phyloP scores from a whole-genome alignment of 352 stramenopile genomes.

The Phytopythium litorale region DNA sequence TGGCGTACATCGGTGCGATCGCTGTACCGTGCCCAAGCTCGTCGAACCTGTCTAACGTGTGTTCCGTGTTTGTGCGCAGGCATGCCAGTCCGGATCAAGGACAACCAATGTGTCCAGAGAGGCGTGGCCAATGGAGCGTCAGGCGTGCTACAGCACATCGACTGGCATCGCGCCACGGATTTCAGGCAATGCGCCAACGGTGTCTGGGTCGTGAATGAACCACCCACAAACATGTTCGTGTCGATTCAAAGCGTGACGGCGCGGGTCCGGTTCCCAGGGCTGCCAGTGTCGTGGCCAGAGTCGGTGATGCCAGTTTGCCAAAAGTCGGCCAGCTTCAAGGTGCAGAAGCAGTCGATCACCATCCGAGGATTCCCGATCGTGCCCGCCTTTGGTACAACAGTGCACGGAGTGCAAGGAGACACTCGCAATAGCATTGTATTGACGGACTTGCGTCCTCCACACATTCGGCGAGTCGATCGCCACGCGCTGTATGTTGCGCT shows the following conservation, averaged over 20 bases:
- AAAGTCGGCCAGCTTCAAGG: background rate
- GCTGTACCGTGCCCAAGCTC: background rate
- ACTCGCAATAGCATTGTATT: background rate
- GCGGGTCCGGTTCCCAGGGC: slow-evolving; percentile 1
- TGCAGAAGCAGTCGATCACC: background rate
- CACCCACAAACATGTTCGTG: too few species aligned
- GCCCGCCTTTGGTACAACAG: too few species aligned
- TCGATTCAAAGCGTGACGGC: too few species aligned
- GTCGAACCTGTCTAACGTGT: too few species aligned
- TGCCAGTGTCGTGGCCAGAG: slow-evolving; percentile 7
- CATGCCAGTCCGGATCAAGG: slow-evolving; percentile 15
- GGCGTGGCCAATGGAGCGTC: slow-evolving; percentile 13
- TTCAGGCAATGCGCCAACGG: background rate
- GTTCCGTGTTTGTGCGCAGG: background rate
- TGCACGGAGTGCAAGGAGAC: too few species aligned
- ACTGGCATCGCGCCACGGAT: slow-evolving; percentile 6
- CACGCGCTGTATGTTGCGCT: slow-evolving; percentile 18
- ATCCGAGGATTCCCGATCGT: slow-evolving; percentile 21
- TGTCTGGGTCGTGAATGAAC: too few species aligned
- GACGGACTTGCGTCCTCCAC: too few species aligned
- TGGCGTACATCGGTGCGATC: slow-evolving; percentile 10
- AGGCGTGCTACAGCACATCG: slow-evolving; percentile 8
- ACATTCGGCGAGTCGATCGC: too few species aligned
- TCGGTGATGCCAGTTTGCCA: slow-evolving; percentile 18
- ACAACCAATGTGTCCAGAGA: slow-evolving; percentile 9